phyloP scores from a whole-genome alignment of 805 yeast genomes.

The Kodamaea sagamina region DNA sequence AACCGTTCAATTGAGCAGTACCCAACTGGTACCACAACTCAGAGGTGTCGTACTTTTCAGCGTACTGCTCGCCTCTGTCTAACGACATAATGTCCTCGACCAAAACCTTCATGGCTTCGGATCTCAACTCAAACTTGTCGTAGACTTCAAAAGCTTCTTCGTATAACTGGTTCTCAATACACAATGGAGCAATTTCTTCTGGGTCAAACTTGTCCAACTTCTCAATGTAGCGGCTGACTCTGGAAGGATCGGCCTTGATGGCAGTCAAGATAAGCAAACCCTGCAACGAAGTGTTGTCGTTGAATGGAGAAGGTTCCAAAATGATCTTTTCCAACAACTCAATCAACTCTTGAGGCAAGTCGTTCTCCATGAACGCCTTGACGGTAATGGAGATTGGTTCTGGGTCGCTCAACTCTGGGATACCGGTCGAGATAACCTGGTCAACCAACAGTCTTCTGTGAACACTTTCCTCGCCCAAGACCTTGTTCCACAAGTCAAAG shows the following conservation, averaged over 20 bases:
- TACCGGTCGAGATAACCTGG: conserved; percentile 93
- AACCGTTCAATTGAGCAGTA: conserved; percentile 91
- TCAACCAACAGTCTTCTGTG: conserved; percentile 92
- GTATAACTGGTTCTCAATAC: conserved; percentile 81
- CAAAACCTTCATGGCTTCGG: conserved; percentile 83
- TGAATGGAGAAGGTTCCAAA: conserved; percentile 95
- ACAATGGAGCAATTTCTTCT: conserved; percentile 87
- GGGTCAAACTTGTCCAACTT: conserved; percentile 90
- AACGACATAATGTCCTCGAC: conserved; percentile 92
- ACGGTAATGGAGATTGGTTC: conserved; percentile 93
- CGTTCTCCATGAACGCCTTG: conserved; percentile 94
- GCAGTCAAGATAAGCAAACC: conserved; percentile 92
- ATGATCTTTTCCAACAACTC: conserved; percentile 95
- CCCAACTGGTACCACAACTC: conserved; percentile 95
- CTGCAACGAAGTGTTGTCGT: conserved; percentile 92
- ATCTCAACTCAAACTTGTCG: conserved; percentile 74
- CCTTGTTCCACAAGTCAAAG: conserved; percentile 75
- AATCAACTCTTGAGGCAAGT: conserved; percentile 87
- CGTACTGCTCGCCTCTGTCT: conserved; percentile 92
- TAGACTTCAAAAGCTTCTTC: conserved; percentile 96
- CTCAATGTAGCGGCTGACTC: conserved; percentile 81
- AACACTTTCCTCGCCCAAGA: conserved; percentile 69
- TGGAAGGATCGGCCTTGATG: conserved; percentile 88
- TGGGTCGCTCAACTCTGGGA: conserved; percentile 90
- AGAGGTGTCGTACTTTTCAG: conserved; percentile 82